Evolutionary conservation across 352 stramenopile species (phyloP), one percentile per base, ranked within the genome.

Genomic region (Detonula confervacea): DNA sequence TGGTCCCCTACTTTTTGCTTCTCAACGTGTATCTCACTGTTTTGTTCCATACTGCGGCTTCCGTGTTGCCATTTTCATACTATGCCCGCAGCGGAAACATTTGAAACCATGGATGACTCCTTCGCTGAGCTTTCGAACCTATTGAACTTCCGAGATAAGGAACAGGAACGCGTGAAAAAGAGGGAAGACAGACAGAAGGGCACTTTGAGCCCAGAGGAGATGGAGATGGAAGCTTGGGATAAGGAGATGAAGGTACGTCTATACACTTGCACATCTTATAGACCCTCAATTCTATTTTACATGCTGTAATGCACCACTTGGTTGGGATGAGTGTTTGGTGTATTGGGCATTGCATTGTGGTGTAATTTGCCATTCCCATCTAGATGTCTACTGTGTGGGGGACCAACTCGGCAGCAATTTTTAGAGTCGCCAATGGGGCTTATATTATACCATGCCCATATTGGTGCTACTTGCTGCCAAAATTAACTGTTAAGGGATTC

Each of bases 151-250:
- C 75, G 89, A 2, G 84, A 91, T 57, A 90, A 92, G 77, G 80
- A 91, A 60, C 62, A 86, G 67, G 86, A 91, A 64, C 75, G 81
- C 14, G 52, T 68, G 30, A 59, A 80, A 18, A 64, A 69, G 14
- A 33, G 65, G 14, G 37, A 83, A 20, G 59, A 60, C 0, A 81
- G 81, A 69, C 75, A 74, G 57, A 72, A 20, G 22, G 84, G 74
- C 0, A 79, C 25, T 18, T 42, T 86, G n/a, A 74, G 68, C 24
- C 30, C 80, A 25, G 89, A 90, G 39, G 87, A 93, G 16, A 55
- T 82, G 57, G 87, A 93, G 77, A 92, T 92, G 83, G 83, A 88
- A 44, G 83, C 84, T 60, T 94, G 86, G 86, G 80, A 93, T 70
- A 80, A 75, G 29, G 82, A 93, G 72, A 88, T 93, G 71, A 90